Conservation (phyloP, 202 grass and related monocot species). For the Musa balbisiana region DNA sequence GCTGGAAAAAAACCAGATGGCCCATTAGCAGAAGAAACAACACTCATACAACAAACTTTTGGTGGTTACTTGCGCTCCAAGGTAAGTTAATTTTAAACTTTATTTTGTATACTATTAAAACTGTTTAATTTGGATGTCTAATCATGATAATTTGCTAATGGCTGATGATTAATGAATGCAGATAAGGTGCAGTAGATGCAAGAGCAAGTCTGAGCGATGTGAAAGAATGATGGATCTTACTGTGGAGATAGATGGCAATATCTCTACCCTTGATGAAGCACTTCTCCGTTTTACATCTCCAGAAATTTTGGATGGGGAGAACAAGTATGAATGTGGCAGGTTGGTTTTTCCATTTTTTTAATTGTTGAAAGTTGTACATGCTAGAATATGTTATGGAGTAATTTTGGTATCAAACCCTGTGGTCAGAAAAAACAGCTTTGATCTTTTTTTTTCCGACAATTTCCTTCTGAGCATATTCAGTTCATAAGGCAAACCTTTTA, state of each 20-base stretch:
- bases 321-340: constrained; percentile 85
- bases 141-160: background rate
- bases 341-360: constrained; percentile 26
- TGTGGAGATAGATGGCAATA: constrained; percentile 86
- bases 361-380: background rate
- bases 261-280: constrained; percentile 67
- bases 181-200: constrained; percentile 81
- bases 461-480: too few relatives aligned
- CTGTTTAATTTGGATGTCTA: background rate
- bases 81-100: constrained; percentile 30
- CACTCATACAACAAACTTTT: constrained; percentile 76
- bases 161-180: constrained; percentile 25
- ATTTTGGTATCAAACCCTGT: too few relatives aligned
- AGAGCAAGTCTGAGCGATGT: constrained; percentile 53
- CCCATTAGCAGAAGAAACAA: constrained; percentile 59
- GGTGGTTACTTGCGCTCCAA: constrained; percentile 85
- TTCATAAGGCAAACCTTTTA: too few relatives aligned
- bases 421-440: too few relatives aligned
- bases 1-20: constrained; percentile 35
- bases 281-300: constrained; percentile 76
- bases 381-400: too few relatives aligned
- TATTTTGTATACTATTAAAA: background rate
- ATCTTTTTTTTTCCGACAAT: too few relatives aligned
- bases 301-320: constrained; percentile 89
- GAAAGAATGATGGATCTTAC: constrained; percentile 92